Conservation (phyloP, 768 basidiomycete genomes). For the Tylopilus subfusipes region DNA sequence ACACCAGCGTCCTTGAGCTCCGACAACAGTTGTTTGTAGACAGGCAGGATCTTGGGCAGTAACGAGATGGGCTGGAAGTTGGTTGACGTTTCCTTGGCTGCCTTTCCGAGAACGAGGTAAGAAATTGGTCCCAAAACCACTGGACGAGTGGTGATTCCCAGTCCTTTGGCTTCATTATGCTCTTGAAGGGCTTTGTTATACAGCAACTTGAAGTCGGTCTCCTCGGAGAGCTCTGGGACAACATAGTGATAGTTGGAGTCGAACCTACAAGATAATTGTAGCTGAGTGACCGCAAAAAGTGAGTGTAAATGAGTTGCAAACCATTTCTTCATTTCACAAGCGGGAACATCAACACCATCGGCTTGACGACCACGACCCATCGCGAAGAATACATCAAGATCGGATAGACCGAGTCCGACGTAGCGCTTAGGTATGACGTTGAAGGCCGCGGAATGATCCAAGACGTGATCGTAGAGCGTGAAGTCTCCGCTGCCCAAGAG, state of each 20-base stretch:
- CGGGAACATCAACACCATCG: slow-evolving; percentile 92
- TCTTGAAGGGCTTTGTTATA: slow-evolving; percentile 94
- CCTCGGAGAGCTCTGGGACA: slow-evolving; percentile 91
- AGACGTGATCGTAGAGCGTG: slow-evolving; percentile 96
- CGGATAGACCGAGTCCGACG: slow-evolving; percentile 75
- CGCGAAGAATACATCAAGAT: slow-evolving; percentile 95
- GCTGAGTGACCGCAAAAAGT: not conserved
- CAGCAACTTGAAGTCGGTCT: slow-evolving; percentile 90
- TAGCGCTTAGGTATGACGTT: slow-evolving; percentile 97
- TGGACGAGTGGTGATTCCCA: slow-evolving; percentile 88
- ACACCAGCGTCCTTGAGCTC: slow-evolving; percentile 93
- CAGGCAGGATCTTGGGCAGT: slow-evolving; percentile 81
- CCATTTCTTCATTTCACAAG: slow-evolving; percentile 99
- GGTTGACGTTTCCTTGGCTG: slow-evolving; percentile 74
- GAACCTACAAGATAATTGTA: slow-evolving; percentile 54
- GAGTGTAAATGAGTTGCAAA: slow-evolving; percentile 37
- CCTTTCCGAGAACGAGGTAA: slow-evolving; percentile 92
- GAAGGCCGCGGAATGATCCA: slow-evolving; percentile 95
- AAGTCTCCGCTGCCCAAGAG: slow-evolving; percentile 80
- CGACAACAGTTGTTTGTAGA: slow-evolving; percentile 86
- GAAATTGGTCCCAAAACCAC: slow-evolving; percentile 95
- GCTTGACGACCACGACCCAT: slow-evolving; percentile 99
- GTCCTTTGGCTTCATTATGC: slow-evolving; percentile 90
- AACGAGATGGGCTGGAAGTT: slow-evolving; percentile 91
- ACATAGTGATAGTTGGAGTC: slow-evolving; percentile 99